Evolutionary conservation across 2,329 filamentous ascomycete genomes (phyloP).

Genomic region (Venturia asperata): DNA sequence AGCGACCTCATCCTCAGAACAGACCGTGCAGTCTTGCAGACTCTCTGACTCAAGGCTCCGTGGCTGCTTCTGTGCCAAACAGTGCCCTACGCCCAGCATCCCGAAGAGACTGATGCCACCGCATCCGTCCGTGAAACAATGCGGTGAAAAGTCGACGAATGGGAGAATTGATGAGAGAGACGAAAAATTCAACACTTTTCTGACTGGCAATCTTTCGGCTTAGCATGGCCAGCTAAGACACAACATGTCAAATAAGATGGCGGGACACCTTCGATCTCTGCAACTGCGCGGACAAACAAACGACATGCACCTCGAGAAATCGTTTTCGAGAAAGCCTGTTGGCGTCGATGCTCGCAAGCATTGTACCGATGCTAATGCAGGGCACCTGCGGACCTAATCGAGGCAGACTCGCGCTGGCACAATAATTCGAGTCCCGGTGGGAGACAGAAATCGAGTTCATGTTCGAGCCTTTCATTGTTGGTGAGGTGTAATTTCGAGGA

Average conservation of each 20-base stretch:
- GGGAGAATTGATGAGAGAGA: not conserved
- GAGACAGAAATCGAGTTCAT: not conserved
- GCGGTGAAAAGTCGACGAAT: not conserved
- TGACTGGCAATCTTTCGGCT: not conserved
- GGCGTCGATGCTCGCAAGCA: not conserved
- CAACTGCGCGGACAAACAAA: not conserved
- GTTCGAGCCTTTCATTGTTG: not conserved
- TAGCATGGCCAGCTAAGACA: not conserved
- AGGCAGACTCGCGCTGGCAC: conserved; percentile 5
- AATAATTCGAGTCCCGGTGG: not conserved
- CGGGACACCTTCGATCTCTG: not conserved
- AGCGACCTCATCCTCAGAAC: not conserved
- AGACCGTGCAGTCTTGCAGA: not conserved
- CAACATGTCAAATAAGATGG: not conserved
- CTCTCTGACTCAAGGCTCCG: not conserved
- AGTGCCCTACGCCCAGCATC: not conserved
- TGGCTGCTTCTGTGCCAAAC: conserved; percentile 6
- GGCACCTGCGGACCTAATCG: not conserved
- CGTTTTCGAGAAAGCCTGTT: not conserved
- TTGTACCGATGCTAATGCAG: conserved; percentile 11
- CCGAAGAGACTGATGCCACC: not conserved
- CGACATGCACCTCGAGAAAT: not conserved
- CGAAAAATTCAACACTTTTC: not conserved
- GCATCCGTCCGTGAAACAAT: not conserved
- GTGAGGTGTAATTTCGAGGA: not conserved